A percentile compares a stretch with the other conserved stretches of the same genome.
phyloP scores from a whole-genome alignment of 805 yeast genomes.

The Saccharomyces kudriavzevii region DNA sequence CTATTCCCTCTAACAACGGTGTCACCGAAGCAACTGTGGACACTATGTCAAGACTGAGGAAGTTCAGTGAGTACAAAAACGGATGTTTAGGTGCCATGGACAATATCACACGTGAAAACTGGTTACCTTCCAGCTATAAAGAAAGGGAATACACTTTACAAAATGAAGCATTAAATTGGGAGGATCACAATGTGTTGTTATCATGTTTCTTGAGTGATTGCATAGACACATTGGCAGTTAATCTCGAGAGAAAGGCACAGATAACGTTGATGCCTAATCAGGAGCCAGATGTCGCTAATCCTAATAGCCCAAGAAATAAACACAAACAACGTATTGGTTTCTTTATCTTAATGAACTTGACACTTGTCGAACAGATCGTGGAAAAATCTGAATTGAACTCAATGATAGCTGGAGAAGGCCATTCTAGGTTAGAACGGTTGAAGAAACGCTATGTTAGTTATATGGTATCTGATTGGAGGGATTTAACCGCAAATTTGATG shows the following conservation, averaged over 20 bases:
- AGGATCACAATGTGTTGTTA: slow-evolving; percentile 41
- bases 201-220: slow-evolving; percentile 69
- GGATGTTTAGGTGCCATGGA: slow-evolving; percentile 44
- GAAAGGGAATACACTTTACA: slow-evolving; percentile 23
- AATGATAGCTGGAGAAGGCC: slow-evolving; percentile 49
- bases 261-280: slow-evolving; percentile 11
- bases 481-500: slow-evolving; percentile 65
- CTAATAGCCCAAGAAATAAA: slow-evolving; percentile 15
- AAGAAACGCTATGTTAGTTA: slow-evolving; percentile 65
- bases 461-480: slow-evolving; percentile 74
- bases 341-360: slow-evolving; percentile 60
- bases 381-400: slow-evolving; percentile 49
- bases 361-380: slow-evolving; percentile 65
- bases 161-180: slow-evolving; percentile 5
- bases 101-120: slow-evolving; percentile 47
- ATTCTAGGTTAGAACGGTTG: slow-evolving; percentile 55
- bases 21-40: slow-evolving; percentile 69
- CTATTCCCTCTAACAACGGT: slow-evolving; percentile 58
- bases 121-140: slow-evolving; percentile 53
- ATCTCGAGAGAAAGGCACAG: slow-evolving; percentile 54
- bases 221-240: slow-evolving; percentile 62
- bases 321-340: slow-evolving; percentile 49
- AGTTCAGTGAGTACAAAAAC: slow-evolving; percentile 51
- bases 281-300: slow-evolving; percentile 20
- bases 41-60: slow-evolving; percentile 56